These are phyloP conservation scores for Pseudogymnoascus sp. DNA, from an alignment of 2,329 filamentous ascomycete species.

Conservation along the genomic window DNA sequence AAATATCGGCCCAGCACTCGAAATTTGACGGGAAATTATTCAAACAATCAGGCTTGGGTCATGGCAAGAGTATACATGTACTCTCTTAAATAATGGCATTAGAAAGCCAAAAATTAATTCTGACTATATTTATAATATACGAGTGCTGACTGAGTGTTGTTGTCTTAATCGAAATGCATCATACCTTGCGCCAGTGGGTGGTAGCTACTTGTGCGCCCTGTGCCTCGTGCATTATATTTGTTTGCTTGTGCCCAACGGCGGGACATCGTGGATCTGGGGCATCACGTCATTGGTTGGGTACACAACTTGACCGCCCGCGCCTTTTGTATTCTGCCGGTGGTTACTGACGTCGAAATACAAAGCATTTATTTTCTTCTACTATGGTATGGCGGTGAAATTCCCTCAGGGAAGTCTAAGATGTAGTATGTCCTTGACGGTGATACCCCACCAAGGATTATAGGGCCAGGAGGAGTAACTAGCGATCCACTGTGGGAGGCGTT, in stretches of 20 bases:
- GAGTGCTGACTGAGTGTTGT: background rate
- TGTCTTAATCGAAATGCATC: constrained; percentile 2
- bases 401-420: background rate
- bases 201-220: background rate
- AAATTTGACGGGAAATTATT: background rate
- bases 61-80: background rate
- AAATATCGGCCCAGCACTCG: background rate
- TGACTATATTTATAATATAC: constrained; percentile 6
- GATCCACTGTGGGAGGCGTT: background rate
- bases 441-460: background rate
- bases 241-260: constrained; percentile 5
- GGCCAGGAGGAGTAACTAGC: background rate
- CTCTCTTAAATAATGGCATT: background rate
- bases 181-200: background rate
- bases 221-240: background rate
- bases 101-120: background rate
- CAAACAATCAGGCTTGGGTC: background rate
- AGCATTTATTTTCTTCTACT: background rate
- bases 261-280: constrained; percentile 3
- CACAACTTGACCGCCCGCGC: background rate
- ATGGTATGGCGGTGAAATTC: background rate
- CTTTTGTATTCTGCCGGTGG: background rate
- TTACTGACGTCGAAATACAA: background rate
- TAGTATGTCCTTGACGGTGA: background rate
- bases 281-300: constrained; percentile 8